Conservation (phyloP, 2,329 filamentous ascomycete genomes). For the Aureobasidium pullulans region DNA sequence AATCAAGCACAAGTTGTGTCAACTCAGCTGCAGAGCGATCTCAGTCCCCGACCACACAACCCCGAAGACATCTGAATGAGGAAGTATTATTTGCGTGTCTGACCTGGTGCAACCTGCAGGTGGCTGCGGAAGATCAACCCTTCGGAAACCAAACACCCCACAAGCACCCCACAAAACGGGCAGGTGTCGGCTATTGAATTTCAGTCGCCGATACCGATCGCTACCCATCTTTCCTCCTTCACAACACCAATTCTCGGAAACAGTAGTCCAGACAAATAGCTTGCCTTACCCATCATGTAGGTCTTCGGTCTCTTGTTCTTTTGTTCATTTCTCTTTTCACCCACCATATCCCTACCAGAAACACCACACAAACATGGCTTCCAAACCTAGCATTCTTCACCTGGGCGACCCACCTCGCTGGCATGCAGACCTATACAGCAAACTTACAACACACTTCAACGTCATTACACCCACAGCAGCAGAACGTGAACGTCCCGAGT, state of each 20-base stretch:
- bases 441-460: conserved; percentile 30
- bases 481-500: conserved; percentile 27
- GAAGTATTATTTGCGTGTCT: not conserved
- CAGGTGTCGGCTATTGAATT: conserved; percentile 1
- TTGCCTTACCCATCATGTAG: not conserved
- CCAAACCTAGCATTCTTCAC: conserved; percentile 35
- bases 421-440: conserved; percentile 37
- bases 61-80: not conserved
- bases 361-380: conserved; percentile 1
- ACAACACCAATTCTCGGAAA: not conserved
- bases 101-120: not conserved
- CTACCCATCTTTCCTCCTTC: not conserved
- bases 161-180: not conserved
- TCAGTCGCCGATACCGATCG: not conserved
- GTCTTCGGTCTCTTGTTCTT: not conserved
- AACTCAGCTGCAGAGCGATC: no score
- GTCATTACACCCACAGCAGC: conserved; percentile 34
- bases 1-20: no score
- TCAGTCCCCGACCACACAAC: not conserved
- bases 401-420: conserved; percentile 39
- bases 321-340: not conserved
- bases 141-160: not conserved
- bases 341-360: not conserved
- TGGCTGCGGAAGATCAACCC: not conserved
- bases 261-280: conserved; percentile 3